Conservation (phyloP, 306 rosid genomes). For the Lathyrus sativus region DNA sequence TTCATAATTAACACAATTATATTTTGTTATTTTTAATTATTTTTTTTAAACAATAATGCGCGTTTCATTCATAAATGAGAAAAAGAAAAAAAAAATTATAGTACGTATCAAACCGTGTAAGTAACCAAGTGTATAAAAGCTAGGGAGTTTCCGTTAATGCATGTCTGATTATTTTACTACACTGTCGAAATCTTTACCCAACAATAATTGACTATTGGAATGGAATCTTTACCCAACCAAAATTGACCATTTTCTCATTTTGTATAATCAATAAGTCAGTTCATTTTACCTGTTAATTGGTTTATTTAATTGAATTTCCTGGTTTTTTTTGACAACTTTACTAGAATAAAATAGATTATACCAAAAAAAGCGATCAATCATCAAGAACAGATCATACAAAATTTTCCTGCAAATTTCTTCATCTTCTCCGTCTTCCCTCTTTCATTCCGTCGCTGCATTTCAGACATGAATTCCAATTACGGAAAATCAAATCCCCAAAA, state of each 20-base stretch:
- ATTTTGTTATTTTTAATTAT: too few species aligned
- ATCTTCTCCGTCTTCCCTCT: neutral
- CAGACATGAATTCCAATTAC: slow-evolving; percentile 50
- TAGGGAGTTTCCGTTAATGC: too few species aligned
- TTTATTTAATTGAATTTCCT: neutral
- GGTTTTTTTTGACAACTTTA: neutral
- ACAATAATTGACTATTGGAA: neutral
- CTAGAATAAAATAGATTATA: neutral
- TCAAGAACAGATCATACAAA: neutral
- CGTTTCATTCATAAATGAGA: too few species aligned
- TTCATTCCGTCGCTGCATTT: neutral
- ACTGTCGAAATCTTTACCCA: too few species aligned
- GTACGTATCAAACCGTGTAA: too few species aligned
- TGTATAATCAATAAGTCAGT: neutral
- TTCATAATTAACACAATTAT: too few species aligned
- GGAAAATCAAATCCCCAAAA: slow-evolving; percentile 37
- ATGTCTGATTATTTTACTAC: too few species aligned
- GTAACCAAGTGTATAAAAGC: too few species aligned
- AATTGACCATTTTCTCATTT: neutral
- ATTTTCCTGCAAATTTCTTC: slow-evolving; percentile 6
- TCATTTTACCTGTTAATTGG: neutral
- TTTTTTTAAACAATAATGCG: too few species aligned
- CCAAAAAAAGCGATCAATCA: slow-evolving; percentile 19
- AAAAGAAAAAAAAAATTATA: too few species aligned
- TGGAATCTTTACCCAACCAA: neutral